Base-by-base conservation (phyloP, 2,329 filamentous ascomycete genomes). In the Botryosphaeria dothidea region DNA sequence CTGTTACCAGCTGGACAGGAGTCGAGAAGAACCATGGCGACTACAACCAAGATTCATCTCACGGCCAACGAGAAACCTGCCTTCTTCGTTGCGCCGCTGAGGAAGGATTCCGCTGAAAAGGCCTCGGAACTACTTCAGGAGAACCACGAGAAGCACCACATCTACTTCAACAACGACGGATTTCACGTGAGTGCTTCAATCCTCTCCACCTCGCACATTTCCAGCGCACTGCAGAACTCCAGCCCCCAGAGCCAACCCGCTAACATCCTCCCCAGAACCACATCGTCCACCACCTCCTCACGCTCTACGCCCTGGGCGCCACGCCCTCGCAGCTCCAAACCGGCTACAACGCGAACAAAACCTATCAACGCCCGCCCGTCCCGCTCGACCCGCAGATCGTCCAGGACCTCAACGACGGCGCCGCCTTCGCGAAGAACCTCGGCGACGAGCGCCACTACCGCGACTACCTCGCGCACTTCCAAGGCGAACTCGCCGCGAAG, bases 401-500 rank as follows among this genome's bases (percentile, higher is more conserved):
- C 6, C 70, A 84, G 4, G 83, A 85, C 9, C 81, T 94, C 67
- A 74, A 80, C 8, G 82, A 90, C 64, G 86, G 84, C 60, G 77
- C 80, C 3, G 78, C 79, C 31, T 90, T 90, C 65, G 82, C 82
- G 57, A 70, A 78, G 13, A 87, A 86, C 67, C 79, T 95, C 0
- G 91, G 90, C 11, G 84, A 88, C 9, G 86, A 82, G 62, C 72
- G 83, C 48, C 79, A 88, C 74, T 97, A 96, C 73, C 79, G 86
- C 8, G 88, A 92, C 71, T 96, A 91, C 73, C 82, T 97, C 2
- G 79, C 81, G 6, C 96, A 91, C 80, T 97, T 92, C 78, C 86
- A 92, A 72, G 74, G 78, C 1, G 89, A 95, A 73, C 92, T 97
- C 36, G 85, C 89, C 13, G 73, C 75, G 29, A 84, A 84, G 41